Conservation (phyloP, 352 stramenopile genomes). For the Globisporangium barbulae region DNA sequence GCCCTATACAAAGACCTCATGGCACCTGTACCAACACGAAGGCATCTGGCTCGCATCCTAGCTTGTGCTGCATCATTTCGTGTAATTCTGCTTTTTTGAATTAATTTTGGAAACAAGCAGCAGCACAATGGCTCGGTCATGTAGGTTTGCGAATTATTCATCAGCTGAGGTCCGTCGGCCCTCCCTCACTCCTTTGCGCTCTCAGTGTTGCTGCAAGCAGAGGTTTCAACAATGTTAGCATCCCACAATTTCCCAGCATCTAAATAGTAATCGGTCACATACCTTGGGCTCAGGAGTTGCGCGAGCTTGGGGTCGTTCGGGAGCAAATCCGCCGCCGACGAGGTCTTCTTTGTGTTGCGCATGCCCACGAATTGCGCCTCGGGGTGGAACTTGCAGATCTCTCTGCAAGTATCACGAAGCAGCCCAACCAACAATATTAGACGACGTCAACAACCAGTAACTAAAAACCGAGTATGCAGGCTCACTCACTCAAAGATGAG, state of each 20-base stretch:
- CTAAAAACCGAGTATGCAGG: neutral
- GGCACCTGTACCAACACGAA: neutral
- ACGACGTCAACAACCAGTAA: neutral
- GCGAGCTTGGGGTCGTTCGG: conserved; percentile 29
- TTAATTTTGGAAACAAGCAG: conserved; percentile 6
- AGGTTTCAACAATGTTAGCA: neutral
- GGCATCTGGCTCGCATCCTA: neutral
- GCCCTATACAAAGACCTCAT: neutral
- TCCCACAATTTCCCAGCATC: neutral
- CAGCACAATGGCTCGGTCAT: neutral
- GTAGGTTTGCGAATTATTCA: neutral
- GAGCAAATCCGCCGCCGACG: conserved; percentile 4
- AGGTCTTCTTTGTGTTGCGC: neutral
- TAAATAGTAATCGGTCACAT: neutral
- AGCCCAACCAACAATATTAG: conserved; percentile 4
- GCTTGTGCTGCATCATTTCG: neutral
- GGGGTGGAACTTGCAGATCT: conserved; percentile 70
- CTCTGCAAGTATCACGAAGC: conserved; percentile 1
- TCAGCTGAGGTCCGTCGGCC: neutral
- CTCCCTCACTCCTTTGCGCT: conserved; percentile 5
- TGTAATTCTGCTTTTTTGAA: neutral
- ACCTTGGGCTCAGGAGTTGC: conserved; percentile 61
- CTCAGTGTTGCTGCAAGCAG: conserved; percentile 11
- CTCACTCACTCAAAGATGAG: conserved; percentile 82
- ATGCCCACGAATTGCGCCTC: conserved; percentile 30